Base-by-base conservation (phyloP, 2,329 filamentous ascomycete genomes). In the Microcyclosporella mali region DNA sequence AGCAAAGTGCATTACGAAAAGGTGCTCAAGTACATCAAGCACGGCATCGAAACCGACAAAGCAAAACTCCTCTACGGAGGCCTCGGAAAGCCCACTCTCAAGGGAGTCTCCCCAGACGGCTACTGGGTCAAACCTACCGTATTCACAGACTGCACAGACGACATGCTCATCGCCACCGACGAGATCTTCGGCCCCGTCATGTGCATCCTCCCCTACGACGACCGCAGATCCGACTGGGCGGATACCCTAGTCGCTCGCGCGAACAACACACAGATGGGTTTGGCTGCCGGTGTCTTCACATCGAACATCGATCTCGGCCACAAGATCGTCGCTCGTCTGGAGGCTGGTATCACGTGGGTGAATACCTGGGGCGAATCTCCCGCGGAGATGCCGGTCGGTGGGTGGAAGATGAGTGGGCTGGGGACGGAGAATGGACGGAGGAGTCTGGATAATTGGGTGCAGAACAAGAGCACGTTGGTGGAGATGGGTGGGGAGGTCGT, bases 331-430 rank as follows among this genome's bases (percentile, higher is more conserved):
- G 74, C 77, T 17, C 74, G 78, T 57, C 69, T 94, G 4, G 76
- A 94, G 60, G 87, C 87, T 0, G 88, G 88, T 27, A 94, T 94
- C 58, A 94, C 86, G 1, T 94, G 88, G 88, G 75, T 94, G 40
- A 94, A 94, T 64, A 88, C 85, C 0, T 94, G 88, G 88, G 88
- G 88, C n/a, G 88, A 94, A 69, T 83, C 78, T 37, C 88, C 88
- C 0, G 86, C 88, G 0, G 88, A 94, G 71, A 94, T 94, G 88
- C 84, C 84, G 2, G 88, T 94, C 0, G 88, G 88, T 8, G 88
- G 88, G 0, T 94, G 88, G 88, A 94, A 94, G 71, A 76, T 85
- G 74, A 94, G 87, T 61, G 88, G 88, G 27, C 69, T 94, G 8
- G 88, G 88, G 0, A 81, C 94, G 1, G 88, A 94, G 72, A 95